Base-by-base conservation (phyloP, 768 basidiomycete species). In the Suillus occidentalis region DNA sequence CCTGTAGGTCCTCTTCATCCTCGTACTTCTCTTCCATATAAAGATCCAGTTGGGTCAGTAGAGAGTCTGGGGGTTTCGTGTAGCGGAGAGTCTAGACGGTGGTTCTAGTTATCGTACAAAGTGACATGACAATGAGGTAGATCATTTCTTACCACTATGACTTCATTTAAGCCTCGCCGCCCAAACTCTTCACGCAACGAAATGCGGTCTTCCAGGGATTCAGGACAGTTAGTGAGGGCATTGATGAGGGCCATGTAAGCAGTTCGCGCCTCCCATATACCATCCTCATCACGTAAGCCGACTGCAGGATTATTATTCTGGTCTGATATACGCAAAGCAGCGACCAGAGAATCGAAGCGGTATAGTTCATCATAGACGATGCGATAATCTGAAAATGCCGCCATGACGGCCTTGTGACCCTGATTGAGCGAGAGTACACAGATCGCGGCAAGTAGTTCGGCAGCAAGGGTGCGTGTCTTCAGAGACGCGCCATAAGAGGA, bases 1-100 rank as follows among this genome's bases (percentile, higher is more conserved):
- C 89, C 45, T 87, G 87, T 76, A 92, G 83, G 59, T 95, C 92
- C 71, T 91, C 89, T 73, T 93, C 91, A 72, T 97, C 95, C 70
- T 96, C 94, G 53, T 89, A 91, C 69, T 93, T 92, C 74, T 96
- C 94, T 67, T 97, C 94, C 0, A 86, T 84, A 69, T 95, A 97
- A 34, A 93, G 82, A 66, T 90, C 85, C 7, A 95, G 77, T 70
- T 96, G 95, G 0, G 83, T 90, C n/a, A 91, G 72, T n/a, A 97
- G 77, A 4, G 70, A 73, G n/a, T 90, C 93, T 8, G 93, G 91
- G 2, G 93, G 92, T 70, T 85, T 84, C 45, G 87, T 79, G 69
- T 93, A 93, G 66, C 88, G 84, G 8, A 96, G 79, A 5, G 87
- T 85, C 94, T 95, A 68, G 14, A 47, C 16, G 16, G 59, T 47